Evolutionary conservation across 345 rosid species (phyloP).

Genomic region (Gynandropsis gynandra): DNA sequence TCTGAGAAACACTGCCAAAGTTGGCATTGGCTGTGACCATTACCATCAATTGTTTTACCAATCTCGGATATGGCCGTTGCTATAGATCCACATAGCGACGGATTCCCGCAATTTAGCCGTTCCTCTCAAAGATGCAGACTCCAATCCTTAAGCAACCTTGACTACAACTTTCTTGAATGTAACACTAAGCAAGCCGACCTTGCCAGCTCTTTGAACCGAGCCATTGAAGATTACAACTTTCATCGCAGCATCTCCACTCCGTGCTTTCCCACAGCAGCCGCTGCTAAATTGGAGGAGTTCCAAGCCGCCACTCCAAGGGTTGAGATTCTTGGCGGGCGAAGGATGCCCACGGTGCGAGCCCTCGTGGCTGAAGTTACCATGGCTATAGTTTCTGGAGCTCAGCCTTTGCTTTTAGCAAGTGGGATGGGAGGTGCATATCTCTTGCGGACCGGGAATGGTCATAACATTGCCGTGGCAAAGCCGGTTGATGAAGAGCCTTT

Average conservation of each 20-base stretch:
- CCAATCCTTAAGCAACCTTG: slow-evolving; percentile 65
- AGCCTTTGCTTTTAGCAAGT: slow-evolving; percentile 45
- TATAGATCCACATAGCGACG: too few relatives aligned
- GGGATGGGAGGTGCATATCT: slow-evolving; percentile 82
- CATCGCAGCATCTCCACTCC: slow-evolving; percentile 74
- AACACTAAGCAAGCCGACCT: slow-evolving; percentile 31
- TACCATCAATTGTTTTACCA: slow-evolving; percentile 31
- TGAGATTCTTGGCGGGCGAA: slow-evolving; percentile 51
- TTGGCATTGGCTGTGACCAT: slow-evolving; percentile 39
- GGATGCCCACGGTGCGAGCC: slow-evolving; percentile 38
- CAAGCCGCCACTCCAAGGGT: slow-evolving; percentile 33
- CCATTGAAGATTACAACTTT: slow-evolving; percentile 44
- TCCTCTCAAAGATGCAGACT: slow-evolving; percentile 68
- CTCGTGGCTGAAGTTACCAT: slow-evolving; percentile 71
- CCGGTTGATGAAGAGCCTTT: slow-evolving; percentile 74
- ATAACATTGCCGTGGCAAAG: slow-evolving; percentile 57
- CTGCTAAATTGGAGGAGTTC: slow-evolving; percentile 42
- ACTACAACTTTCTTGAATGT: slow-evolving; percentile 38
- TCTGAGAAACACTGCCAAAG: slow-evolving; percentile 21
- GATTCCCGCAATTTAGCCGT: too few relatives aligned
- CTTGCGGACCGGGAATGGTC: slow-evolving; percentile 39
- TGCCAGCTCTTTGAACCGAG: slow-evolving; percentile 38
- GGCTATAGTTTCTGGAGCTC: slow-evolving; percentile 58
- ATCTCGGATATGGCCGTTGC: slow-evolving; percentile 59
- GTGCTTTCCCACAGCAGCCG: slow-evolving; percentile 45